Conservation (phyloP, 257 asterid species). For the Lycium barbarum region DNA sequence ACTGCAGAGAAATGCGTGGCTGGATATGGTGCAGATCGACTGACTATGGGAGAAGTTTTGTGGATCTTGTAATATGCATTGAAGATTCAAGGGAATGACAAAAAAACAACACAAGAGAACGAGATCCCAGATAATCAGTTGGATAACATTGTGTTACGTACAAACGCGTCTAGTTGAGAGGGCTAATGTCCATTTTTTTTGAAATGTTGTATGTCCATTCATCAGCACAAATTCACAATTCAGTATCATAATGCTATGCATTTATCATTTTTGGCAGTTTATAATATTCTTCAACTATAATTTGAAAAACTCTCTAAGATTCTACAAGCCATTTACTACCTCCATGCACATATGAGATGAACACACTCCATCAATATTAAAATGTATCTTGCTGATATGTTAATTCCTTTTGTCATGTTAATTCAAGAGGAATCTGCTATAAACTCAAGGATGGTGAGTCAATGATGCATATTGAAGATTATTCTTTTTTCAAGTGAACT, state of each 20-base stretch:
- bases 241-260: no score
- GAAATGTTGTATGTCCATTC: not conserved
- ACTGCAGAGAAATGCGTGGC: slow-evolving; percentile 49
- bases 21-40: slow-evolving; percentile 39
- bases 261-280: no score
- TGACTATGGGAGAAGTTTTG: slow-evolving; percentile 50
- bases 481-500: not conserved
- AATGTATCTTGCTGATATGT: no score
- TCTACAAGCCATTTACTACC: no score
- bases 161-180: not conserved
- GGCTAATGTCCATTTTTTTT: not conserved
- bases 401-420: no score
- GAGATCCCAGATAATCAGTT: not conserved
- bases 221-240: not conserved
- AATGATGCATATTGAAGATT: not conserved
- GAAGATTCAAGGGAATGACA: slow-evolving; percentile 35
- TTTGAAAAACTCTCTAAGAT: no score
- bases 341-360: no score
- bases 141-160: slow-evolving; percentile 23
- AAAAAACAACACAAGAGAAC: not conserved
- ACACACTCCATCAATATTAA: no score
- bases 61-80: slow-evolving; percentile 50
- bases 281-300: no score
- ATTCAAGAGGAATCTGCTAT: no score
- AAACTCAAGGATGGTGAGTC: no score